Conservation (phyloP, 129 eudicot genomes). For the Flaveria linearis region DNA sequence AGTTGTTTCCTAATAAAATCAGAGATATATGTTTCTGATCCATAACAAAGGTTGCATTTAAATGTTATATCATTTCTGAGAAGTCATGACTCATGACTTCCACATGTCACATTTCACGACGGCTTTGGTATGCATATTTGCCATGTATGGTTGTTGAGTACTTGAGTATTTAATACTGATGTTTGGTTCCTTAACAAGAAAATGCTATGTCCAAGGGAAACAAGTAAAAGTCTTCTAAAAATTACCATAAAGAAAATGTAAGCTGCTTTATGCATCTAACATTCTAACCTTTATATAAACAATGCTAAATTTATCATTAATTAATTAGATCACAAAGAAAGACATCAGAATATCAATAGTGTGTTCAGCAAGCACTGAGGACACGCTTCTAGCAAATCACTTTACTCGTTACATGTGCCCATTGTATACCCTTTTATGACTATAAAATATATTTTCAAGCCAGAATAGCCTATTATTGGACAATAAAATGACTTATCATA, state of each 20-base stretch:
- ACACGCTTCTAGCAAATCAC: conserved; percentile 28
- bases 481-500: conserved; percentile 9
- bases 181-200: conserved; percentile 12
- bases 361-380: conserved; percentile 22
- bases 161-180: not conserved
- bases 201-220: conserved; percentile 16
- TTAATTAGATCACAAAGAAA: conserved; percentile 19
- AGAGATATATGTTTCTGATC: too few species aligned
- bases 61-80: too few species aligned
- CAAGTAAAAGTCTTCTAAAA: conserved; percentile 13
- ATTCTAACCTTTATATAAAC: too few species aligned
- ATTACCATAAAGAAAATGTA: conserved; percentile 15
- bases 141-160: not conserved
- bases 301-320: conserved; percentile 6
- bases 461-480: not conserved
- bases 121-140: not conserved
- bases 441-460: not conserved
- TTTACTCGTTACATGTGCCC: conserved; percentile 26
- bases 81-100: conserved; percentile 24
- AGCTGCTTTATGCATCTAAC: conserved; percentile 15
- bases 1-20: too few species aligned
- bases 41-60: too few species aligned
- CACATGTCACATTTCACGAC: conserved; percentile 1
- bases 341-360: conserved; percentile 11
- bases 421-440: not conserved